These are phyloP conservation scores for Venturia aucupariae DNA, from an alignment of 2,329 filamentous ascomycete genomes.

Conservation along the genomic window DNA sequence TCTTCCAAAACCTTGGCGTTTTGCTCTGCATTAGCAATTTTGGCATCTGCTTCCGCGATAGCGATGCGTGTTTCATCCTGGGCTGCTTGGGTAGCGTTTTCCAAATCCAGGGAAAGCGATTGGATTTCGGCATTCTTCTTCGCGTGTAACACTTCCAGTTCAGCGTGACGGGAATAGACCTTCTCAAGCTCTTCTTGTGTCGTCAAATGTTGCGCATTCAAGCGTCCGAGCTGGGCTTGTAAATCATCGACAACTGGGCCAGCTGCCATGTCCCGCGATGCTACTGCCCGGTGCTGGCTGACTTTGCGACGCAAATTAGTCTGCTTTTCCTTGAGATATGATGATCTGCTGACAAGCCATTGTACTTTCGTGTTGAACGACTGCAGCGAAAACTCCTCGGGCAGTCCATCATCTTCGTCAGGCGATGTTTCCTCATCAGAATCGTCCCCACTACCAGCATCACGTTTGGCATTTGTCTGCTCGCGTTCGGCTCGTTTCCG, in stretches of 20 bases:
- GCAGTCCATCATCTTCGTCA: conserved; percentile 43
- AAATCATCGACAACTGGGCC: conserved; percentile 1
- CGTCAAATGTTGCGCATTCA: conserved; percentile 14
- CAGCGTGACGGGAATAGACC: conserved; percentile 21
- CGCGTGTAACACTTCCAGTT: conserved; percentile 18
- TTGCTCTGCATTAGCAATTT: conserved; percentile 25
- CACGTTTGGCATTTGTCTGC: conserved; percentile 30
- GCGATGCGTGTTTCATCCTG: conserved; percentile 28
- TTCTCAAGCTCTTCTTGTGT: conserved; percentile 10
- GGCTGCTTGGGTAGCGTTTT: conserved; percentile 25
- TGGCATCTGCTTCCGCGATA: conserved; percentile 28
- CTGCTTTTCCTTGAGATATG: conserved; percentile 76
- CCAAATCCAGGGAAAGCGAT: conserved; percentile 26
- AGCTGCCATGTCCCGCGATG: conserved; percentile 47
- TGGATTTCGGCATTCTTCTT: conserved; percentile 17
- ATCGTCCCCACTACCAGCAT: conserved; percentile 37
- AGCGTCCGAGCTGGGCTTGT: conserved; percentile 7
- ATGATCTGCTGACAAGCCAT: conserved; percentile 67
- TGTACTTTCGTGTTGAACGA: conserved; percentile 74
- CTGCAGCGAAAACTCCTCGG: conserved; percentile 59
- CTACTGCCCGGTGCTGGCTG: conserved; percentile 87
- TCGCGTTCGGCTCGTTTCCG: conserved; percentile 27
- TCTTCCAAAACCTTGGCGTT: conserved; percentile 4
- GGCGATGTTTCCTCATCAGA: conserved; percentile 54
- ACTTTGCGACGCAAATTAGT: conserved; percentile 83